A percentile compares a stretch with the other conserved stretches of the same genome.
Conservation (phyloP, 129 eudicot species). For the Flaveria bidentis region DNA sequence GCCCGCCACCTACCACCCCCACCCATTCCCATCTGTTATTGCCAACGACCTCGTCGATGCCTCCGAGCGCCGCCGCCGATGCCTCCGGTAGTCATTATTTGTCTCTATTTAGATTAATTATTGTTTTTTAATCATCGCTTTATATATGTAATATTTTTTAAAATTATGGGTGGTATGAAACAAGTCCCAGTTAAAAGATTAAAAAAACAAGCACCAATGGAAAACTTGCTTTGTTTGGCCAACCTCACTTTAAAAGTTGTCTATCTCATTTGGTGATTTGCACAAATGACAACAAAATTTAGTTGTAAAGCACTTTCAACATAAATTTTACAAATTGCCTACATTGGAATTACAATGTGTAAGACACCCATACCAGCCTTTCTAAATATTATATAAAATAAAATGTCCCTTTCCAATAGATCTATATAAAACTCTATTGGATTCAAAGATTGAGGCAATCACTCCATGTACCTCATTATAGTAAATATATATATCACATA, state of each 20-base stretch:
- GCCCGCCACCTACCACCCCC: too few species aligned
- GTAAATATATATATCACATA: slow-evolving; percentile 29
- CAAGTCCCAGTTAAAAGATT: neutral
- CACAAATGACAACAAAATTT: slow-evolving; percentile 32
- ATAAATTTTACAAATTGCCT: slow-evolving; percentile 36
- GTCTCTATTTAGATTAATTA: too few species aligned
- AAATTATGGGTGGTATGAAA: too few species aligned
- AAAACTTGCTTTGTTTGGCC: slow-evolving; percentile 29
- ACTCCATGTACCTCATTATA: slow-evolving; percentile 27
- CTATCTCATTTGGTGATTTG: slow-evolving; percentile 35
- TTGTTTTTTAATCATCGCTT: too few species aligned
- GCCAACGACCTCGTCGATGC: too few species aligned
- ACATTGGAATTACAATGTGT: slow-evolving; percentile 42
- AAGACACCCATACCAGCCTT: slow-evolving; percentile 41
- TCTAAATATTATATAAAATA: neutral
- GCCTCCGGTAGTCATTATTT: too few species aligned
- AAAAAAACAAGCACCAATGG: neutral
- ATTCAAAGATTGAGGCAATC: slow-evolving; percentile 40
- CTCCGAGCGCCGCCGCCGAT: too few species aligned
- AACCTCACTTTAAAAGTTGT: slow-evolving; percentile 36
- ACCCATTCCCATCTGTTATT: too few species aligned
- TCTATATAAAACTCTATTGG: slow-evolving; percentile 29
- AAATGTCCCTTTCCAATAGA: slow-evolving; percentile 40
- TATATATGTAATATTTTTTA: too few species aligned
- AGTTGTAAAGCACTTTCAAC: slow-evolving; percentile 39